phyloP scores from a whole-genome alignment of 306 rosid species.

The Malus domestica region ASM211411v1 NC_041802.1:21241501-21242000 shows the following conservation, averaged over 20 bases:
- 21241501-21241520: not conserved
- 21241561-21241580: constrained; percentile 1
- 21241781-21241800: not conserved
- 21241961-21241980: no score
- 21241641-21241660: not conserved
- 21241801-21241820: not conserved
- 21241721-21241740: constrained; percentile 6
- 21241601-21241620: not conserved
- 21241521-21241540: not conserved
- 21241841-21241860: not conserved
- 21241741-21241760: not conserved
- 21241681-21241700: not conserved
- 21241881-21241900: not conserved
- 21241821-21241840: not conserved
- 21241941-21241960: no score
- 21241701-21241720: constrained; percentile 9
- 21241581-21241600: not conserved
- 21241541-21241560: not conserved
- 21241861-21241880: not conserved
- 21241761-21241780: constrained; percentile 1
- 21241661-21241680: constrained; percentile 3
- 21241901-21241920: not conserved
- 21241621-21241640: not conserved
- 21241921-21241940: no score
- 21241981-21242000: no score